Evolutionary conservation across 495 filamentous ascomycete genomes (phyloP).

Genomic region (Penicillium egyptiacum): DNA sequence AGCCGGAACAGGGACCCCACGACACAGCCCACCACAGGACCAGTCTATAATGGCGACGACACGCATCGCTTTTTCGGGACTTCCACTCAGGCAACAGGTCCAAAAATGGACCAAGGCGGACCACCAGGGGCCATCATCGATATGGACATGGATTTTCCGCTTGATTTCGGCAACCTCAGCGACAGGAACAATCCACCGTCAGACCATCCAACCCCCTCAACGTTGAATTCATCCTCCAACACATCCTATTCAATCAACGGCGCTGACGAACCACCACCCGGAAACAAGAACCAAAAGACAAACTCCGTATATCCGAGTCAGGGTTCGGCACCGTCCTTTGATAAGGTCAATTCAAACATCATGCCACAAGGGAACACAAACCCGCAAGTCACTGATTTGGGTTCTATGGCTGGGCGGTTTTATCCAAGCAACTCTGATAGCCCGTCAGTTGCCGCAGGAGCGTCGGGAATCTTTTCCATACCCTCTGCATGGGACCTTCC

Average conservation of each 20-base stretch:
- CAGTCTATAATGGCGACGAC: slow-evolving; percentile 8
- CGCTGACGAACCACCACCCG: slow-evolving; percentile 24
- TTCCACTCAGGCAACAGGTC: background rate
- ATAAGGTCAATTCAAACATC: slow-evolving; percentile 19
- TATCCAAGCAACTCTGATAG: slow-evolving; percentile 16
- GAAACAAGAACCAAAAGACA: slow-evolving; percentile 22
- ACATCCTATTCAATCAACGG: slow-evolving; percentile 34
- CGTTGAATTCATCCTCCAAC: slow-evolving; percentile 39
- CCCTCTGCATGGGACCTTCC: slow-evolving; percentile 31
- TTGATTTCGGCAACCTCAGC: slow-evolving; percentile 27
- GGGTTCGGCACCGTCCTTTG: slow-evolving; percentile 17
- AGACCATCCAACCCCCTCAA: slow-evolving; percentile 39
- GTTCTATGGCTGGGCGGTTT: slow-evolving; percentile 14
- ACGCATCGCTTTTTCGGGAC: slow-evolving; percentile 10
- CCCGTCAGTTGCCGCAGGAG: slow-evolving; percentile 12
- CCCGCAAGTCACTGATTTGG: slow-evolving; percentile 15
- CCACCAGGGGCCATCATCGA: slow-evolving; percentile 20
- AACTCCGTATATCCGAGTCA: slow-evolving; percentile 10
- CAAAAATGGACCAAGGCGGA: slow-evolving; percentile 8
- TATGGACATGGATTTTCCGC: slow-evolving; percentile 35
- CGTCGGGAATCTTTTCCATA: slow-evolving; percentile 17
- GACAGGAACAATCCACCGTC: slow-evolving; percentile 34
- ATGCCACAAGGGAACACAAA: slow-evolving; percentile 18
- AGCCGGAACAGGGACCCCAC: slow-evolving; percentile 26
- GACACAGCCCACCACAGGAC: background rate